A percentile compares a stretch with the other conserved stretches of the same genome.
Conservation (phyloP, 495 filamentous ascomycete genomes). For the Penicillium parvum region DNA sequence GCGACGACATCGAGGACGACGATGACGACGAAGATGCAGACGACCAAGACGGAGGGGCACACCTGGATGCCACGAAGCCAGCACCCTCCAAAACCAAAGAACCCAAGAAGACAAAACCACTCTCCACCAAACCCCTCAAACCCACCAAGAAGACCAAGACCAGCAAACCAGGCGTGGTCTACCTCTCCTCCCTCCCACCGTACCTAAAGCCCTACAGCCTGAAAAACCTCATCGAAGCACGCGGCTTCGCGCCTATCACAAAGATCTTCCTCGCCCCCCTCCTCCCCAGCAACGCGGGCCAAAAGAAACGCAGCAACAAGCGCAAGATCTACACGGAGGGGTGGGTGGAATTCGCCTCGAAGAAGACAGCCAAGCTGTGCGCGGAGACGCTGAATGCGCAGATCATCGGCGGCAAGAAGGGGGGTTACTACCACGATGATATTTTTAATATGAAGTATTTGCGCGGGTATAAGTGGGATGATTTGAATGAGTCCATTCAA, state of each 20-base stretch:
- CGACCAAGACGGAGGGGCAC: constrained; percentile 14
- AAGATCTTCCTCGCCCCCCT: constrained; percentile 87
- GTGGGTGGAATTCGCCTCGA: constrained; percentile 83
- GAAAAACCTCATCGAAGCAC: constrained; percentile 67
- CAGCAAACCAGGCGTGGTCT: constrained; percentile 51
- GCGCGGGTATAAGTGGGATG: constrained; percentile 73
- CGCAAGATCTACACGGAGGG: constrained; percentile 84
- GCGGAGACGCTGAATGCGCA: constrained; percentile 82
- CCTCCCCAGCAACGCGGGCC: constrained; percentile 55
- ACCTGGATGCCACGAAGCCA: constrained; percentile 17
- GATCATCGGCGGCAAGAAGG: constrained; percentile 82
- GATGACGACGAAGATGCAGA: constrained; percentile 10
- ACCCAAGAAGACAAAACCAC: constrained; percentile 14
- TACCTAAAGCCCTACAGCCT: constrained; percentile 90
- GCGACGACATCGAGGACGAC: constrained; percentile 22
- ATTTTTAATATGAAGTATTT: constrained; percentile 86
- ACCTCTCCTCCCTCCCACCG: constrained; percentile 85
- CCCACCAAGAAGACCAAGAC: constrained; percentile 23
- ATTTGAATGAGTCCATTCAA: constrained; percentile 62
- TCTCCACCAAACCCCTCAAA: constrained; percentile 17
- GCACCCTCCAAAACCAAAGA: not conserved
- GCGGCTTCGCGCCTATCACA: constrained; percentile 65
- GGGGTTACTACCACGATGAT: constrained; percentile 87
- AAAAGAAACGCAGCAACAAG: constrained; percentile 74
- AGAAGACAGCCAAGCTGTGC: constrained; percentile 74